These are phyloP conservation scores for Naganishia albida DNA, from an alignment of 1,284 basidiomycete species.

Conservation along the genomic window DNA sequence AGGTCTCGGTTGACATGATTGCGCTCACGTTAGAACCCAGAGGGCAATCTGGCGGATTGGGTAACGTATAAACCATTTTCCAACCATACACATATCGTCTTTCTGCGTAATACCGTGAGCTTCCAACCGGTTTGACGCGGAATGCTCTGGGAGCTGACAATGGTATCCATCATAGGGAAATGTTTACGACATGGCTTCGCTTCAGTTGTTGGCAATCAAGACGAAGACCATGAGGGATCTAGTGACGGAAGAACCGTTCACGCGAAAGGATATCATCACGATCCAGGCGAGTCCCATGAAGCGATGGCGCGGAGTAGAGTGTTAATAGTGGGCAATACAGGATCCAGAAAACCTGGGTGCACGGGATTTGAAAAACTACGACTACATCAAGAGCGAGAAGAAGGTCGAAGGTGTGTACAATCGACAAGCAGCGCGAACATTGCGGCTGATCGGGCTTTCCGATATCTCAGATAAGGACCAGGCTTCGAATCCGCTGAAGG, in stretches of 20 bases:
- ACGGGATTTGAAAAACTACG: conserved; percentile 52
- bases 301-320: too few relatives aligned
- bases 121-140: too few relatives aligned
- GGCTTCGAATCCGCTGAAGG: conserved; percentile 49
- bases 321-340: conserved; percentile 20
- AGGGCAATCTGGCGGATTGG: conserved; percentile 82
- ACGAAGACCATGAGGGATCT: conserved; percentile 72
- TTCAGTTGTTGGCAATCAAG: conserved; percentile 68
- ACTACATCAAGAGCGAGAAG: conserved; percentile 54
- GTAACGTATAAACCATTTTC: conserved; percentile 91
- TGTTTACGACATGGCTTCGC: conserved; percentile 58
- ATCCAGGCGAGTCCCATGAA: conserved; percentile 62
- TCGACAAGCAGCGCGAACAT: background rate
- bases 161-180: conserved; percentile 44
- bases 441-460: conserved; percentile 4
- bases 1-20: conserved; percentile 43
- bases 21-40: conserved; percentile 52
- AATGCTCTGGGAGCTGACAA: background rate
- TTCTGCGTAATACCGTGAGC: conserved; percentile 70
- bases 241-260: conserved; percentile 79
- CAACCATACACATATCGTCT: conserved; percentile 87
- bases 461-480: conserved; percentile 43
- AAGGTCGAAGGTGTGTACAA: conserved; percentile 45
- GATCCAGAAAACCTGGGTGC: conserved; percentile 53
- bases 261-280: conserved; percentile 87